phyloP scores from a whole-genome alignment of 192 early-diverging fungal species.

The Rhizoclosmatium sp. region DNA sequence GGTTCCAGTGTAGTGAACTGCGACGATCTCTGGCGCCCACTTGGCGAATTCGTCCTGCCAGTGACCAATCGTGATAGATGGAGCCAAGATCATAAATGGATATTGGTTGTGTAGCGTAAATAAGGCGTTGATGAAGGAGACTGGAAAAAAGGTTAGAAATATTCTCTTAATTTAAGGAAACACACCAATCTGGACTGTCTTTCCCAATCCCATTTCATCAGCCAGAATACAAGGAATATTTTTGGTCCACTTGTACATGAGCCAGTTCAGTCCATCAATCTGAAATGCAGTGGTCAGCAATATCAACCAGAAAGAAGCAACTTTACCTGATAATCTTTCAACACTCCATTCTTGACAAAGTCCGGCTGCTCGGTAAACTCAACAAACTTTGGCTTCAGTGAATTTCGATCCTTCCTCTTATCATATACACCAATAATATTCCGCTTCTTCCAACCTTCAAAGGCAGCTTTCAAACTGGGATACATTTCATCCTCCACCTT shows the following conservation, averaged over 20 bases:
- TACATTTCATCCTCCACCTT: conserved; percentile 42
- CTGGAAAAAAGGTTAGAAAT: conserved; percentile 21
- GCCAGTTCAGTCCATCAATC: conserved; percentile 57
- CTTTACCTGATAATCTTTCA: conserved; percentile 72
- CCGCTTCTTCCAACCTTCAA: conserved; percentile 46
- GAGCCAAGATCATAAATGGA: conserved; percentile 76
- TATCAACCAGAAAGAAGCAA: conserved; percentile 40
- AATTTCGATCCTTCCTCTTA: conserved; percentile 29
- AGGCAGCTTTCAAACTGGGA: conserved; percentile 41
- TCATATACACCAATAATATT: conserved; percentile 43
- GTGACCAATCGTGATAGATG: conserved; percentile 68
- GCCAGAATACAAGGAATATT: conserved; percentile 69
- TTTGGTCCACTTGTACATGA: conserved; percentile 72
- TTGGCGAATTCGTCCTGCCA: conserved; percentile 77
- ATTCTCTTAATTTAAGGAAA: background rate
- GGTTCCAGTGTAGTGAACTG: conserved; percentile 65
- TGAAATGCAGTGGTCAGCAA: background rate
- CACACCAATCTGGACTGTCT: conserved; percentile 74
- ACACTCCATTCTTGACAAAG: conserved; percentile 58
- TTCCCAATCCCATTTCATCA: conserved; percentile 82
- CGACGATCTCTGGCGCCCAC: conserved; percentile 71
- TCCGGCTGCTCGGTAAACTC: conserved; percentile 64
- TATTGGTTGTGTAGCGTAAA: conserved; percentile 54
- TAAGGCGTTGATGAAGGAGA: conserved; percentile 62
- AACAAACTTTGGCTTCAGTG: conserved; percentile 45